Evolutionary conservation across 805 yeast genomes (phyloP), one percentile per base, ranked within the genome.

Genomic region (Candida sonorensis): DNA sequence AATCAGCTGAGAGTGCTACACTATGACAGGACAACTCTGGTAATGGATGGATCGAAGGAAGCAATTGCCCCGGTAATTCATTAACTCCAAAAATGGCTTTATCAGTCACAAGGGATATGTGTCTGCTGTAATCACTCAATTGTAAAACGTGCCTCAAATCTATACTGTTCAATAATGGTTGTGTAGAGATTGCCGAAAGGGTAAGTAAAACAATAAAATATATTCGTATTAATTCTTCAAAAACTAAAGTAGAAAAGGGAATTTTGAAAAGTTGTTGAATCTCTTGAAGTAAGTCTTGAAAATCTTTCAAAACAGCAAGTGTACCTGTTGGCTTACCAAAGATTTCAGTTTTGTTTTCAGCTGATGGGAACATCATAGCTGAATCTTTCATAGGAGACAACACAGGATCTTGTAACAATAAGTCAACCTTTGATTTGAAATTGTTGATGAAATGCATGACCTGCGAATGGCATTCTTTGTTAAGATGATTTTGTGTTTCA

Each of bases 381-480:
- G 77, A 68, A 23, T 73, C 78, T 30, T 61, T 67, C 26, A 72
- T 41, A 6, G 66, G 62, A 4, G 70, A 65, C 28, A 67, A 62
- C 20, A 68, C 62, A 0, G 81, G 77, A 45, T 74, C 77, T 12
- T 41, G 39, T 17, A 55, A 57, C 38, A 68, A 41, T 4, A 48
- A 46, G 3, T 38, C 45, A 27, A 58, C 47, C 2, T 64, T 59
- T 20, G 43, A 44, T n/a, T 45, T 33, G 27, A 61, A 59, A 10
- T 46, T 13, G n/a, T 3, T 19, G 12, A 13, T 59, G 34, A 63
- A 44, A 7, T 40, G 37, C 32, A 55, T 53, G 34, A 48, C 33
- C 1, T 51, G 40, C 7, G 27, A 40, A 24, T 46, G 43, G 9
- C 16, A 14, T 3, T 19, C 48, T 41, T 7, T 48, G 42, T 29